Evolutionary conservation across 345 rosid genomes (phyloP), one percentile per base, ranked within the genome.

Genomic region (Lepidium didymum): DNA sequence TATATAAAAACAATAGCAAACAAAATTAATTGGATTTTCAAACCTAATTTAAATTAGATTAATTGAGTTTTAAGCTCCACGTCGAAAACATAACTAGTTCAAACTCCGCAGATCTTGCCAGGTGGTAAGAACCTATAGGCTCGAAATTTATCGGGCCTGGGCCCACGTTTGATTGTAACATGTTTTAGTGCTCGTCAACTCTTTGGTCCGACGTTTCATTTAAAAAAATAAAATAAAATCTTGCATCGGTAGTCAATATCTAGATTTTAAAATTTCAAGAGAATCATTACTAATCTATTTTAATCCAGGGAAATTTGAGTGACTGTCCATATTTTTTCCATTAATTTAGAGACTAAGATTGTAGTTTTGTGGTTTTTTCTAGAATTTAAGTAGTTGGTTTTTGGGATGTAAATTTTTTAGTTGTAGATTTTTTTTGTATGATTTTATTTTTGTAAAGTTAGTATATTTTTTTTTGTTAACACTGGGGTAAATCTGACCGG

Each of bases 121-220:
- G 18, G 55, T 73, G 72, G 66, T 0, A 5, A 11, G 16, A 51
- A 5, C 7, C 33, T 50, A 73, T 66, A n/a, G 72, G 72, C 15
- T 57, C 1, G 5, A 4, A 35, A 72, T 27, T 35, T 66, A 52
- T 66, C 36, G 72, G 77, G 68, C 43, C 5, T 0, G 5, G 68
- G 62, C 68, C 68, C 72, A 51, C 67, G 4, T 67, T 44, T 3
- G 10, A 56, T 31, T 21, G 8, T 56, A 60, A 64, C 66, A 52
- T 56, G 53, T 58, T 37, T 56, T 64, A 72, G 76, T 72, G 76
- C 76, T 72, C 44, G 70, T 72, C 76, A 56, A 72, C 76, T 56
- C 70, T 38, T 64, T 19, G 64, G 76, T 62, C 64, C 58, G 43
- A 71, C 56, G 36, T 62, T 54, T 43, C 19, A n/a, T 51, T 44